Conservation (phyloP, 2,329 filamentous ascomycete genomes). For the Arthrobotrys pseudoclavata region DNA sequence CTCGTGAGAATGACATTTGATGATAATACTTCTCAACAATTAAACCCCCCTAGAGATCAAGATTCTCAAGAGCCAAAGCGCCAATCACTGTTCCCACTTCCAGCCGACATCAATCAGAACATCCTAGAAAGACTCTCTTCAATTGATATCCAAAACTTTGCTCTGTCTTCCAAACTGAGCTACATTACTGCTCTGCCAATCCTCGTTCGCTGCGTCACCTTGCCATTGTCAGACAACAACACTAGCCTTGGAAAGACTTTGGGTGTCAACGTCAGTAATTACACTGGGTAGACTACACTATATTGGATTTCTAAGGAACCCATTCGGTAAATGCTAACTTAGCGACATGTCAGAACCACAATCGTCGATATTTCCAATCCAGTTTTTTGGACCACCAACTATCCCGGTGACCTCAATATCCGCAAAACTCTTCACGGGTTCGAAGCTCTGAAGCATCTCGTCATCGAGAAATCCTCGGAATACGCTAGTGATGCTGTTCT, state of each 20-base stretch:
- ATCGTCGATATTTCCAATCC: conserved; percentile 38
- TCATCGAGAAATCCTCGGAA: conserved; percentile 11
- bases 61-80: not conserved
- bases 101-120: conserved; percentile 5
- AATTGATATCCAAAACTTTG: conserved; percentile 22
- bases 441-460: conserved; percentile 30
- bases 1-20: not conserved
- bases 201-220: not conserved
- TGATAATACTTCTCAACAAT: not conserved
- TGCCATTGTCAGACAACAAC: conserved; percentile 19
- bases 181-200: conserved; percentile 27
- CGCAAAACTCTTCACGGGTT: conserved; percentile 28
- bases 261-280: conserved; percentile 11
- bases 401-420: conserved; percentile 28
- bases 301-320: not conserved
- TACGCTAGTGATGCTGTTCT: conserved; percentile 44
- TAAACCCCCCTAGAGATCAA: not conserved
- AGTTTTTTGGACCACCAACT: conserved; percentile 26
- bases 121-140: conserved; percentile 29
- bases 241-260: not conserved
- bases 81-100: conserved; percentile 6
- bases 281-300: conserved; percentile 20
- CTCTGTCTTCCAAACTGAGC: conserved; percentile 32
- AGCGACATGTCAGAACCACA: conserved; percentile 1
- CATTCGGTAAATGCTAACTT: not conserved